phyloP scores from a whole-genome alignment of 202 grass and related monocot genomes.

The Hordeum pubiflorum region DNA sequence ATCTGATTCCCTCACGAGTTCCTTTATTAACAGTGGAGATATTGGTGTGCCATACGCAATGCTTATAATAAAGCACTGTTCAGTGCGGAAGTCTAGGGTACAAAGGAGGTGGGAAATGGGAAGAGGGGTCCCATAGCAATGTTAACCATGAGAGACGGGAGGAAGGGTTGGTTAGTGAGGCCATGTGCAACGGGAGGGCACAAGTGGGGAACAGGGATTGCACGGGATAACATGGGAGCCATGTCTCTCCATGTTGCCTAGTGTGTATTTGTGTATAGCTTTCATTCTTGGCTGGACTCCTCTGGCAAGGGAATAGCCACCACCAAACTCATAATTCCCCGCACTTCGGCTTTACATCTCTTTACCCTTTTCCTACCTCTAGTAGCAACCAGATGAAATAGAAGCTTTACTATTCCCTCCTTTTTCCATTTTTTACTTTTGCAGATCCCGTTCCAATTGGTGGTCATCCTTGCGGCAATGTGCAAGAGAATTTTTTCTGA shows the following conservation, averaged over 20 bases:
- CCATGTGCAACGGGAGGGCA: conserved; percentile 71
- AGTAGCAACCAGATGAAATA: conserved; percentile 33
- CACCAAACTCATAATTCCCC: conserved; percentile 28
- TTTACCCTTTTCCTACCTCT: conserved; percentile 36
- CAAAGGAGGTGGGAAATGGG: conserved; percentile 27
- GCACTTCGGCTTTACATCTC: conserved; percentile 37
- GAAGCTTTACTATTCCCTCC: conserved; percentile 37
- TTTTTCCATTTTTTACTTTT: conserved; percentile 32
- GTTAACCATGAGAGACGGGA: conserved; percentile 34
- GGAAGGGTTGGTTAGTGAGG: conserved; percentile 39
- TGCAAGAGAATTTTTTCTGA: conserved; percentile 20
- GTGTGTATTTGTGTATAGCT: conserved; percentile 61
- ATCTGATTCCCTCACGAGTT: conserved; percentile 18
- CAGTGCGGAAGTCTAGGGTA: conserved; percentile 35
- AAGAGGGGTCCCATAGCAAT: conserved; percentile 48
- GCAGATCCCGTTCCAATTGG: conserved; percentile 24
- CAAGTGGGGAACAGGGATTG: conserved; percentile 74
- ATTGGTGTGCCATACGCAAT: background rate
- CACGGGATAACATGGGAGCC: conserved; percentile 73
- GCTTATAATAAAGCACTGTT: conserved; percentile 39
- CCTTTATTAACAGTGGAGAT: conserved; percentile 27
- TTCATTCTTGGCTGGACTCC: conserved; percentile 67
- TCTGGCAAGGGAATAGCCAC: conserved; percentile 56
- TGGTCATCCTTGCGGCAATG: background rate
- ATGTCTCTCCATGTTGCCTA: conserved; percentile 68